Conservation (phyloP, 257 asterid species). For the Solanum clarkiae region DNA sequence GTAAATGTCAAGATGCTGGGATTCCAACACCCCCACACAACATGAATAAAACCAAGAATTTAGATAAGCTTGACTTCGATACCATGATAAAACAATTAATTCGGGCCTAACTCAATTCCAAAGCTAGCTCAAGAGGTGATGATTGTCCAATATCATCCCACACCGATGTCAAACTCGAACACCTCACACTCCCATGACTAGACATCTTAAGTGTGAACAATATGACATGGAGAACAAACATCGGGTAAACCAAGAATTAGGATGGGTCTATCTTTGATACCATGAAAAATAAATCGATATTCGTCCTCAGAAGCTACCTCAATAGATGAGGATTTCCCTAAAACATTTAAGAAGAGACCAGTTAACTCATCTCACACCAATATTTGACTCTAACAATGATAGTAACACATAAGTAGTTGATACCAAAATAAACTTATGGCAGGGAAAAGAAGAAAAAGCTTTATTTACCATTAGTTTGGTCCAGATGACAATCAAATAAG, state of each 20-base stretch:
- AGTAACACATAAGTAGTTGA: not conserved
- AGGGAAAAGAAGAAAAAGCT: not conserved
- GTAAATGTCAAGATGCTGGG: not conserved
- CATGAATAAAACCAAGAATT: not conserved
- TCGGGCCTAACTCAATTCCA: not conserved
- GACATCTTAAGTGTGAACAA: not conserved
- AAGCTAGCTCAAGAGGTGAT: not conserved
- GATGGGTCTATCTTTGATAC: not conserved
- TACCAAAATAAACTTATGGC: not conserved
- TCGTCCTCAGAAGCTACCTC: not conserved
- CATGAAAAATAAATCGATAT: not conserved
- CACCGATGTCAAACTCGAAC: too few relatives aligned
- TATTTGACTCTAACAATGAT: not conserved
- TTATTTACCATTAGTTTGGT: conserved; percentile 14
- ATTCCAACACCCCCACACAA: not conserved
- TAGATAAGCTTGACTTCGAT: not conserved
- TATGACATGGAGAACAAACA: not conserved
- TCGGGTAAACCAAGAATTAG: not conserved
- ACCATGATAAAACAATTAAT: not conserved
- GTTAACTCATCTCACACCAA: not conserved
- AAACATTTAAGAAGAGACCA: not conserved
- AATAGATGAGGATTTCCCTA: not conserved
- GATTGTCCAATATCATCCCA: not conserved
- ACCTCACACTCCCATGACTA: not conserved
- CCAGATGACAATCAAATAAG: conserved; percentile 19